A percentile compares a stretch with the other conserved stretches of the same genome.
These are phyloP conservation scores for Acanthochlamys bracteata DNA, from an alignment of 106 monocot genomes.

Conservation along the genomic window DNA sequence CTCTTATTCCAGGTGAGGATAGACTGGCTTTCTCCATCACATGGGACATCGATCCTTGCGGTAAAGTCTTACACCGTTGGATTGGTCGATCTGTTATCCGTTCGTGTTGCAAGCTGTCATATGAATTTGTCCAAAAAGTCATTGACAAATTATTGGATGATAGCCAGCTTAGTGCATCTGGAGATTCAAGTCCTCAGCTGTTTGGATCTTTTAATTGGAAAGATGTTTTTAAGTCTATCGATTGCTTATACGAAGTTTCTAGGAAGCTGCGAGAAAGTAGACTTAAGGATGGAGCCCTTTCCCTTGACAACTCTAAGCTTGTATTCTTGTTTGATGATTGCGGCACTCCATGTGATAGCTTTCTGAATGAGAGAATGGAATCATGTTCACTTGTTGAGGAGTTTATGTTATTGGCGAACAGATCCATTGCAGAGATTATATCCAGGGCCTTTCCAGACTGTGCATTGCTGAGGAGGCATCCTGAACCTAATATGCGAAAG, in stretches of 20 bases:
- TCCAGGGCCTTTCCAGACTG: constrained; percentile 68
- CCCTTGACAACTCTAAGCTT: constrained; percentile 61
- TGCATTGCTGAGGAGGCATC: constrained; percentile 83
- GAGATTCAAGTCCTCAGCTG: constrained; percentile 24
- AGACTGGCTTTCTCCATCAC: constrained; percentile 70
- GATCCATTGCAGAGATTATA: constrained; percentile 69
- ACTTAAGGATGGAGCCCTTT: constrained; percentile 75
- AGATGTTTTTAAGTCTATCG: constrained; percentile 46
- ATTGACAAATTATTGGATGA: constrained; percentile 38
- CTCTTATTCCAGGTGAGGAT: constrained; percentile 75
- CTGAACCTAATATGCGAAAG: constrained; percentile 70
- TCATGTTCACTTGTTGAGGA: constrained; percentile 77
- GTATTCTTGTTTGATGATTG: constrained; percentile 66
- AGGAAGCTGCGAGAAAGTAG: constrained; percentile 57
- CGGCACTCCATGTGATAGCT: constrained; percentile 62
- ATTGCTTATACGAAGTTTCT: constrained; percentile 48
- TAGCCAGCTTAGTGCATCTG: constrained; percentile 4
- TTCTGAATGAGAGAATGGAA: constrained; percentile 38
- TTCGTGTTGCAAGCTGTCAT: constrained; percentile 88
- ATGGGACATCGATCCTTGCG: constrained; percentile 63
- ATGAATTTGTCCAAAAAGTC: constrained; percentile 72
- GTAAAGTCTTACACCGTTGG: constrained; percentile 65
- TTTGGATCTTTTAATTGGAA: constrained; percentile 41
- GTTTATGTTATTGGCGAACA: constrained; percentile 84
- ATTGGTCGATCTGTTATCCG: constrained; percentile 68